Percentiles rank a stretch among this genome's conserved stretches.
Conservation (phyloP, 306 rosid species). For the Vachellia collinsii region DNA sequence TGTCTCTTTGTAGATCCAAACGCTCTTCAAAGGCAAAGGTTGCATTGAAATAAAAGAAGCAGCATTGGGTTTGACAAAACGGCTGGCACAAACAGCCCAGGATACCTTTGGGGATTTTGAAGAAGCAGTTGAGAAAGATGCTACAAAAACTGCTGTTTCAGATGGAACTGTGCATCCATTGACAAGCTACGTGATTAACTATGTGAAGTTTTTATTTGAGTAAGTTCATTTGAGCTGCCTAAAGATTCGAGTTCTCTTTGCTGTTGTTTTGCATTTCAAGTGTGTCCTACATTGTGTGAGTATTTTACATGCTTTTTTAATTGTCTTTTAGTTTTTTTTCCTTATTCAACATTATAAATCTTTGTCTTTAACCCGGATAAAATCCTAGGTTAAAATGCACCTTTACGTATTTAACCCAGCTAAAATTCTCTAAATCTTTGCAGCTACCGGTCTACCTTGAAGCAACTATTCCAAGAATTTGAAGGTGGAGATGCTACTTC, state of each 20-base stretch:
- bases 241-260: constrained; percentile 15
- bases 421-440: constrained; percentile 27
- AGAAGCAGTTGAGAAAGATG: constrained; percentile 96
- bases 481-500: constrained; percentile 70
- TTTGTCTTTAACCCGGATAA: constrained; percentile 33
- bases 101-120: constrained; percentile 97
- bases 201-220: constrained; percentile 96
- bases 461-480: constrained; percentile 91
- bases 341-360: constrained; percentile 6
- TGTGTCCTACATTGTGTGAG: background rate
- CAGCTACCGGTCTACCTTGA: constrained; percentile 96
- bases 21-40: constrained; percentile 83
- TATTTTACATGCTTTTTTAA: background rate
- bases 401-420: constrained; percentile 32
- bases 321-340: constrained; percentile 1
- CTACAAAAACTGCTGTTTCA: constrained; percentile 91
- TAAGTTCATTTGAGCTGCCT: constrained; percentile 50
- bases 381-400: background rate
- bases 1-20: constrained; percentile 65
- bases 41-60: constrained; percentile 82
- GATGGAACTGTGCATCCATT: constrained; percentile 99
- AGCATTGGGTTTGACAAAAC: constrained; percentile 80
- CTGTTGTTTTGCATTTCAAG: constrained; percentile 8
- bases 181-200: constrained; percentile 96
- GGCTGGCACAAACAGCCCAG: constrained; percentile 89